Conservation (phyloP, 1,284 basidiomycete species). For the Trametes hirsuta region DNA sequence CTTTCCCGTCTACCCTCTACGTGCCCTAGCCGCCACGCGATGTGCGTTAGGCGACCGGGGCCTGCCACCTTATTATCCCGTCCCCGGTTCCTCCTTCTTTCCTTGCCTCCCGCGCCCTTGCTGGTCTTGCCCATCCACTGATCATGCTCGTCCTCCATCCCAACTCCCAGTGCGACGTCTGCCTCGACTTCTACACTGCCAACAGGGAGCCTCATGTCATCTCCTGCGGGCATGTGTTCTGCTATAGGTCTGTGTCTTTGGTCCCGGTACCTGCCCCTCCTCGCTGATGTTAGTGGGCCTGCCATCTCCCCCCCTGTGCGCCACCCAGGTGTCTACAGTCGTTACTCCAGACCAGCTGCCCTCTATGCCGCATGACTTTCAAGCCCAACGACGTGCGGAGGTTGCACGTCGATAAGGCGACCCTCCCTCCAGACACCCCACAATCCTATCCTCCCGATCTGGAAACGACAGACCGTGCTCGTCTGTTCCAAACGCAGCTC, state of each 20-base stretch:
- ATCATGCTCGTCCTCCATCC: slow-evolving; percentile 49
- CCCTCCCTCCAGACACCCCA: slow-evolving; percentile 25
- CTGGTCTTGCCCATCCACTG: slow-evolving; percentile 27
- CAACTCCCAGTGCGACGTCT: slow-evolving; percentile 52
- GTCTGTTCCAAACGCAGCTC: slow-evolving; percentile 40
- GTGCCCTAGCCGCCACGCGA: slow-evolving; percentile 37
- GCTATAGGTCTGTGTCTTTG: slow-evolving; percentile 29
- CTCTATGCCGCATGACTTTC: slow-evolving; percentile 34
- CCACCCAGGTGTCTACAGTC: slow-evolving; percentile 31
- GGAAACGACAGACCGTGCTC: slow-evolving; percentile 31
- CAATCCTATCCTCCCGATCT: slow-evolving; percentile 21
- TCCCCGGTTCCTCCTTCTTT: slow-evolving; percentile 13
- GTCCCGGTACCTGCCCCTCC: not conserved
- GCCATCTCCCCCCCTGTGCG: not conserved
- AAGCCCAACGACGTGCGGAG: slow-evolving; percentile 25
- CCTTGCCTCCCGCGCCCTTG: slow-evolving; percentile 30
- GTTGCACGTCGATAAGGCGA: slow-evolving; percentile 33
- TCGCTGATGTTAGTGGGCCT: not conserved
- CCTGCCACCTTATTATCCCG: slow-evolving; percentile 35
- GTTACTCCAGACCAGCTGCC: slow-evolving; percentile 30
- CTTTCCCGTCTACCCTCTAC: slow-evolving; percentile 29
- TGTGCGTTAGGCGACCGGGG: slow-evolving; percentile 36
- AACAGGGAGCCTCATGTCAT: slow-evolving; percentile 44
- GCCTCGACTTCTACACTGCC: slow-evolving; percentile 46
- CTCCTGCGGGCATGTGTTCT: slow-evolving; percentile 50